These are phyloP conservation scores for Aureobasidium mangrovei DNA, from an alignment of 2,329 filamentous ascomycete species.

Conservation along the genomic window DNA sequence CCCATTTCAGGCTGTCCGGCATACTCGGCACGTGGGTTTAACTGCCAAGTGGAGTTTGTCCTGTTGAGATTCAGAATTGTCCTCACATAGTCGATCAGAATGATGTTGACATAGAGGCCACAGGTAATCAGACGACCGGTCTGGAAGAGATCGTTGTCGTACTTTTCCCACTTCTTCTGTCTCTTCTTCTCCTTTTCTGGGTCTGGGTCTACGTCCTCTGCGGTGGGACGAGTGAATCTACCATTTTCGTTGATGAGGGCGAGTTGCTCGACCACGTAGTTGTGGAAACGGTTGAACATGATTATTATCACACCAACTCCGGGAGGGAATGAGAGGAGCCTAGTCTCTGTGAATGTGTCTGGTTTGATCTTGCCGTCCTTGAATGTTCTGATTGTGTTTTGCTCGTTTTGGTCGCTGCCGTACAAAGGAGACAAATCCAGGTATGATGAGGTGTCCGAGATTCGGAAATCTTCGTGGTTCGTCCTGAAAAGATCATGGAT, in stretches of 20 bases:
- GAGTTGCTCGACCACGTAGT: slow-evolving; percentile 70
- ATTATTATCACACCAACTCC: slow-evolving; percentile 60
- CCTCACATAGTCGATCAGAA: slow-evolving; percentile 45
- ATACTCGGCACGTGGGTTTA: slow-evolving; percentile 36
- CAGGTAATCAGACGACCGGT: slow-evolving; percentile 44
- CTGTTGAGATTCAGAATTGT: slow-evolving; percentile 43
- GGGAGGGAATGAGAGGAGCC: slow-evolving; percentile 57
- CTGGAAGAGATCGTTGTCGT: slow-evolving; percentile 44
- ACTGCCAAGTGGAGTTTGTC: slow-evolving; percentile 35
- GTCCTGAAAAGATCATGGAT: slow-evolving; percentile 57
- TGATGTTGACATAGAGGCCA: slow-evolving; percentile 46
- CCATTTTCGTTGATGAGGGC: slow-evolving; percentile 78
- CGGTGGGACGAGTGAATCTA: slow-evolving; percentile 64
- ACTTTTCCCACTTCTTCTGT: slow-evolving; percentile 25
- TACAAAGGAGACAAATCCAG: slow-evolving; percentile 66
- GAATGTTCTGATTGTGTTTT: slow-evolving; percentile 56
- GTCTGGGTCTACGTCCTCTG: slow-evolving; percentile 23
- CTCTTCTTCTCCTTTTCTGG: too few species aligned
- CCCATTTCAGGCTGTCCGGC: slow-evolving; percentile 31
- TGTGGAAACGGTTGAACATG: slow-evolving; percentile 70
- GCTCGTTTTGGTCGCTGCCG: slow-evolving; percentile 58
- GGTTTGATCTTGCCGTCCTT: slow-evolving; percentile 61
- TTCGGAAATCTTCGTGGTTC: slow-evolving; percentile 52
- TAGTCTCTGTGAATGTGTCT: slow-evolving; percentile 59
- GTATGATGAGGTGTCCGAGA: slow-evolving; percentile 63